phyloP scores from a whole-genome alignment of 306 rosid species.

The Malus sieversii region DNA sequence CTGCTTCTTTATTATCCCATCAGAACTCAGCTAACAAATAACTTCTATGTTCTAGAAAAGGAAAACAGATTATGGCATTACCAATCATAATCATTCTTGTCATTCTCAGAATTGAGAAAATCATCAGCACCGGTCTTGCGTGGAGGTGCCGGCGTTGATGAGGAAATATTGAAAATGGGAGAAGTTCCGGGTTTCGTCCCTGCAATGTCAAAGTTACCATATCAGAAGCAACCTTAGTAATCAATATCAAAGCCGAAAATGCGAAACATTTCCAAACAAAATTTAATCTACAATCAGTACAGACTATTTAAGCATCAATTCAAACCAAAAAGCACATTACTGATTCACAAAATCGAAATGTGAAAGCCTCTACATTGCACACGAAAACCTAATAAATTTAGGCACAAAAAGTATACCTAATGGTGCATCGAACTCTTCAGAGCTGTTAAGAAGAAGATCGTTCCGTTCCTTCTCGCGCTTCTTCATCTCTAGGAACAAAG shows the following conservation, averaged over 20 bases:
- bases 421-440: conserved; percentile 65
- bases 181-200: conserved; percentile 52
- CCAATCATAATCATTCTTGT: conserved; percentile 91
- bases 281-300: not conserved
- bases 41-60: not conserved
- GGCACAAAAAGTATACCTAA: conserved; percentile 34
- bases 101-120: conserved; percentile 69
- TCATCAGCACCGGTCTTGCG: conserved; percentile 65
- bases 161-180: conserved; percentile 52
- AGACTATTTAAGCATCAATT: not conserved
- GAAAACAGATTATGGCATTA: conserved; percentile 24
- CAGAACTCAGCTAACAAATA: no score
- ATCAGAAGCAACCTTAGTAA: conserved; percentile 5
- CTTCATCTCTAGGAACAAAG: conserved; percentile 78
- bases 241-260: not conserved
- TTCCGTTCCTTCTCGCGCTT: conserved; percentile 83
- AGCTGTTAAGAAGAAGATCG: conserved; percentile 65
- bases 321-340: not conserved
- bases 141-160: conserved; percentile 49
- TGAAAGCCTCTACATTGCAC: not conserved
- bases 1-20: no score
- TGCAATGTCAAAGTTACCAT: conserved; percentile 20
- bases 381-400: not conserved
- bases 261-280: not conserved
- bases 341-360: not conserved